A percentile compares a stretch with the other conserved stretches of the same genome.
Evolutionary conservation across 805 yeast genomes (phyloP).

Genomic region (Hanseniaspora lindneri): DNA sequence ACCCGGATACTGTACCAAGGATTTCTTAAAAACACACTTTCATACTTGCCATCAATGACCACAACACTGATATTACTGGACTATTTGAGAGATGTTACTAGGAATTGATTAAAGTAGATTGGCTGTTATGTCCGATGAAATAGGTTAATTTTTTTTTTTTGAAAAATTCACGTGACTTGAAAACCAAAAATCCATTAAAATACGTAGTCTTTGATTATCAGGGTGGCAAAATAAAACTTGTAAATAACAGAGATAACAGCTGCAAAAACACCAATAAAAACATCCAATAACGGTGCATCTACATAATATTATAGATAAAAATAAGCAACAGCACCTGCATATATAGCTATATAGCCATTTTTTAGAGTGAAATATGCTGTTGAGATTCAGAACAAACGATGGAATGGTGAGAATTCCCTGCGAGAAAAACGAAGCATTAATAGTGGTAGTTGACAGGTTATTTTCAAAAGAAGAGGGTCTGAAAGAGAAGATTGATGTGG

Average conservation of each 20-base stretch:
- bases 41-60: conserved; percentile 79
- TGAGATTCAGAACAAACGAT: conserved; percentile 71
- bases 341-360: neutral
- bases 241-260: no score
- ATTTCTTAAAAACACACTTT: conserved; percentile 54
- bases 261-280: no score
- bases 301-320: no score
- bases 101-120: conserved; percentile 16
- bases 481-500: conserved; percentile 1
- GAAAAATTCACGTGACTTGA: no score
- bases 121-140: neutral
- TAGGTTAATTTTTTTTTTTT: no score
- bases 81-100: conserved; percentile 43
- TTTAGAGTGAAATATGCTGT: conserved; percentile 33
- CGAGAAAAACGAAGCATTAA: conserved; percentile 36
- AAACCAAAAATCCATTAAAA: no score
- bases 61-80: conserved; percentile 78
- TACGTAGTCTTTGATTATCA: no score
- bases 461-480: conserved; percentile 16
- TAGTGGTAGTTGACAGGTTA: conserved; percentile 34
- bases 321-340: neutral
- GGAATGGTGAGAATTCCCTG: conserved; percentile 65
- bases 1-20: conserved; percentile 66
- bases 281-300: no score
- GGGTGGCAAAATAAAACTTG: neutral